Evolutionary conservation across 2,329 filamentous ascomycete species (phyloP).

Genomic region (Ampelomyces quisqualis): DNA sequence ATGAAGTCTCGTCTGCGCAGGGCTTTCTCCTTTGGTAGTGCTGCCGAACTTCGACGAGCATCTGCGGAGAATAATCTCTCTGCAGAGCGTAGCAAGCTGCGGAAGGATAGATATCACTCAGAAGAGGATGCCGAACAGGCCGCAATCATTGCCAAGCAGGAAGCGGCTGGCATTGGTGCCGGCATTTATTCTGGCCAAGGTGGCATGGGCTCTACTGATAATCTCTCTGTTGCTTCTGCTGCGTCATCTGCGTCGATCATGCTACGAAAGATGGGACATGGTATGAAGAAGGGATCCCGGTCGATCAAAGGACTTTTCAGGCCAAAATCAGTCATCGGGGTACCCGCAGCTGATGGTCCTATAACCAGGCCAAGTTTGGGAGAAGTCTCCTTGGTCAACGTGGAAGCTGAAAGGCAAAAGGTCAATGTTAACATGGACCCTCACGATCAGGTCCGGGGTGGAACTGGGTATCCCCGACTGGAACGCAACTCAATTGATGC

Average conservation of each 20-base stretch:
- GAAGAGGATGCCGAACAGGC: slow-evolving; percentile 84
- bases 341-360: slow-evolving; percentile 68
- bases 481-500: slow-evolving; percentile 80
- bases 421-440: slow-evolving; percentile 75
- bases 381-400: slow-evolving; percentile 92
- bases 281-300: slow-evolving; percentile 91
- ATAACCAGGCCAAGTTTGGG: slow-evolving; percentile 69
- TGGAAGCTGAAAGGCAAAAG: slow-evolving; percentile 85
- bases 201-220: slow-evolving; percentile 92
- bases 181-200: slow-evolving; percentile 89
- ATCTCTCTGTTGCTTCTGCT: slow-evolving; percentile 86
- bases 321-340: slow-evolving; percentile 86
- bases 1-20: slow-evolving; percentile 85
- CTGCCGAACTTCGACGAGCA: slow-evolving; percentile 80
- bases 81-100: slow-evolving; percentile 58
- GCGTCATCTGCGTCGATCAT: slow-evolving; percentile 88
- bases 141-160: slow-evolving; percentile 87
- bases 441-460: slow-evolving; percentile 66
- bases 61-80: slow-evolving; percentile 61
- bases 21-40: slow-evolving; percentile 95
- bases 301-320: slow-evolving; percentile 93
- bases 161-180: slow-evolving; percentile 85
- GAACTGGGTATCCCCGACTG: slow-evolving; percentile 79
- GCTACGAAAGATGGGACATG: slow-evolving; percentile 98
- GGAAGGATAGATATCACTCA: slow-evolving; percentile 51